phyloP scores from a whole-genome alignment of 2,329 filamentous ascomycete genomes.

The Fusarium luffae region DNA sequence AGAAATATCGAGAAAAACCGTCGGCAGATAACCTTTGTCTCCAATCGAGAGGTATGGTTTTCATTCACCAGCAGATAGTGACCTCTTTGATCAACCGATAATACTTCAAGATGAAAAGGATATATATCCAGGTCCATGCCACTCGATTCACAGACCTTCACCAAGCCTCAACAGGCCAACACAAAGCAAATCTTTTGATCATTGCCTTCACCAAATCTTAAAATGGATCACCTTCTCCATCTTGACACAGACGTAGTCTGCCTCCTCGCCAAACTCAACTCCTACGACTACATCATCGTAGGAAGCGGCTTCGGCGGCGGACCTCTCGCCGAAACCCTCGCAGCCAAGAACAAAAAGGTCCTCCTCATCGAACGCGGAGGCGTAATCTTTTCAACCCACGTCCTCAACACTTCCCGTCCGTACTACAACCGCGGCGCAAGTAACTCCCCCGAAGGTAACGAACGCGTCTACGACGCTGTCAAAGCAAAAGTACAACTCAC shows the following conservation, averaged over 20 bases:
- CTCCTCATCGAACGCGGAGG: slow-evolving; percentile 30
- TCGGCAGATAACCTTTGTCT: too few species aligned
- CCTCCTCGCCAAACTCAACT: slow-evolving; percentile 26
- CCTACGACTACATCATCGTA: slow-evolving; percentile 37
- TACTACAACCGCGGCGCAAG: slow-evolving; percentile 34
- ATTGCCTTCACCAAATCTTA: too few species aligned
- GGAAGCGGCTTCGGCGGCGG: slow-evolving; percentile 32
- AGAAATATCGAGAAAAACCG: too few species aligned
- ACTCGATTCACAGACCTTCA: too few species aligned
- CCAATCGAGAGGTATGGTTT: too few species aligned
- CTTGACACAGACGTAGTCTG: slow-evolving; percentile 31
- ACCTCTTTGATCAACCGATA: too few species aligned
- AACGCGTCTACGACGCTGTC: slow-evolving; percentile 32
- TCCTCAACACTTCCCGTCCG: slow-evolving; percentile 33
- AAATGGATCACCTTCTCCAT: slow-evolving; percentile 34
- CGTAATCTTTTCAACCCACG: slow-evolving; percentile 36
- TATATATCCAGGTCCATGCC: too few species aligned
- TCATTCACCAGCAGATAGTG: too few species aligned
- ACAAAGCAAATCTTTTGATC: background rate
- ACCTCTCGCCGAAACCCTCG: slow-evolving; percentile 26
- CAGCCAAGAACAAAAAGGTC: slow-evolving; percentile 22
- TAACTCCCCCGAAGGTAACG: slow-evolving; percentile 35
- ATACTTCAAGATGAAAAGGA: too few species aligned
- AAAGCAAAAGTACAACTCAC: slow-evolving; percentile 34
- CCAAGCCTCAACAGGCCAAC: too few species aligned